Evolutionary conservation across 1,284 basidiomycete genomes (phyloP).

Genomic region (Marasmius sp.): DNA sequence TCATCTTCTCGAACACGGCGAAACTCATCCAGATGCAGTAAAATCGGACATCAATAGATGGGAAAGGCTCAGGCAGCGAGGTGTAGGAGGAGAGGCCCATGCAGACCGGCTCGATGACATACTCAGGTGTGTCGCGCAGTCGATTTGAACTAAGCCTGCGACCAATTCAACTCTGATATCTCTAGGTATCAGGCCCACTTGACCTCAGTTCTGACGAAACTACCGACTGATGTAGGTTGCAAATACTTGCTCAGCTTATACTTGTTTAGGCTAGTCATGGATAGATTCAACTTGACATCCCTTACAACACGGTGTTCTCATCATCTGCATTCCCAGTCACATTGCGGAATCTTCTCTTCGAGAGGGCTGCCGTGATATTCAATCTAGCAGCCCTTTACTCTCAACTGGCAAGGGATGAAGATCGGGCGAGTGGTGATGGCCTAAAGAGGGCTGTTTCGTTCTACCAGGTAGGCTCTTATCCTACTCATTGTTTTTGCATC

Average conservation of each 20-base stretch:
- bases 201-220: slow-evolving; percentile 60
- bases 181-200: slow-evolving; percentile 1
- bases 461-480: slow-evolving; percentile 64
- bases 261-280: not conserved
- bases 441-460: slow-evolving; percentile 72
- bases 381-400: slow-evolving; percentile 85
- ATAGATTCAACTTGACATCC: slow-evolving; percentile 77
- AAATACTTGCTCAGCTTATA: not conserved
- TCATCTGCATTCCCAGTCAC: slow-evolving; percentile 58
- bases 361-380: slow-evolving; percentile 76
- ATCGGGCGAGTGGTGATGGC: slow-evolving; percentile 73
- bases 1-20: slow-evolving; percentile 73
- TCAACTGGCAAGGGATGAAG: slow-evolving; percentile 63
- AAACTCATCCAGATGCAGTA: slow-evolving; percentile 90
- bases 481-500: not conserved
- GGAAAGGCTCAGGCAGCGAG: slow-evolving; percentile 68
- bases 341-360: slow-evolving; percentile 75
- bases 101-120: slow-evolving; percentile 48
- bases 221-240: slow-evolving; percentile 41
- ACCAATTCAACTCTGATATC: not conserved
- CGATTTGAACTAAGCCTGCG: not conserved
- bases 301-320: slow-evolving; percentile 74
- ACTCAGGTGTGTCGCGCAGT: slow-evolving; percentile 42
- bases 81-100: slow-evolving; percentile 58
- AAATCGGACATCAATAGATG: slow-evolving; percentile 76